phyloP scores from a whole-genome alignment of 2,329 filamentous ascomycete genomes.

The Stylonectria norvegica region DNA sequence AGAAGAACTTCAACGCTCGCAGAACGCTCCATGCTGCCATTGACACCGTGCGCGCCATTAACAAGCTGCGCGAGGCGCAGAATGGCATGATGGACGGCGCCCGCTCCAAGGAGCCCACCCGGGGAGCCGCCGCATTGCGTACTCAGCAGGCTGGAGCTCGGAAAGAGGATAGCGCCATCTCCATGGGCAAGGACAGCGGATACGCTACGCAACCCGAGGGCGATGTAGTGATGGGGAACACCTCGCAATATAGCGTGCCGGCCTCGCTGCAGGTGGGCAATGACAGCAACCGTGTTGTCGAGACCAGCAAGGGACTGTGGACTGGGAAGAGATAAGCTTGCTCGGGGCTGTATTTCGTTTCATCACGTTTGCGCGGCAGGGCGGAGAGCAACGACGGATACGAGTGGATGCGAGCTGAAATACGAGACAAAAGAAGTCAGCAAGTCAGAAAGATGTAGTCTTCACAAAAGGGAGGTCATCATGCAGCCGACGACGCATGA shows the following conservation, averaged over 20 bases:
- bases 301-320: constrained; percentile 64
- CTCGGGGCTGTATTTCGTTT: no score
- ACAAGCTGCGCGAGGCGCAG: constrained; percentile 65
- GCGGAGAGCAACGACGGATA: no score
- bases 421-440: no score
- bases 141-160: constrained; percentile 19
- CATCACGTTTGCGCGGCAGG: no score
- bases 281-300: constrained; percentile 54
- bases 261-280: constrained; percentile 53
- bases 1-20: constrained; percentile 72
- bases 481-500: no score
- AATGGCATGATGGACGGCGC: constrained; percentile 59
- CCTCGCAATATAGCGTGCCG: constrained; percentile 38
- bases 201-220: constrained; percentile 42
- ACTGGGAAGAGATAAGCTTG: constrained; percentile 32
- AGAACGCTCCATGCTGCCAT: constrained; percentile 67
- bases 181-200: constrained; percentile 45
- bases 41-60: constrained; percentile 67
- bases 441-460: no score
- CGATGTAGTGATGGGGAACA: constrained; percentile 49
- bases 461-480: no score
- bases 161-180: constrained; percentile 47
- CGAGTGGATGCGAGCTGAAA: no score
- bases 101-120: constrained; percentile 47
- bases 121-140: constrained; percentile 31